Evolutionary conservation across 805 yeast species (phyloP).

Genomic region (Debaryomyces prosopidis): DNA sequence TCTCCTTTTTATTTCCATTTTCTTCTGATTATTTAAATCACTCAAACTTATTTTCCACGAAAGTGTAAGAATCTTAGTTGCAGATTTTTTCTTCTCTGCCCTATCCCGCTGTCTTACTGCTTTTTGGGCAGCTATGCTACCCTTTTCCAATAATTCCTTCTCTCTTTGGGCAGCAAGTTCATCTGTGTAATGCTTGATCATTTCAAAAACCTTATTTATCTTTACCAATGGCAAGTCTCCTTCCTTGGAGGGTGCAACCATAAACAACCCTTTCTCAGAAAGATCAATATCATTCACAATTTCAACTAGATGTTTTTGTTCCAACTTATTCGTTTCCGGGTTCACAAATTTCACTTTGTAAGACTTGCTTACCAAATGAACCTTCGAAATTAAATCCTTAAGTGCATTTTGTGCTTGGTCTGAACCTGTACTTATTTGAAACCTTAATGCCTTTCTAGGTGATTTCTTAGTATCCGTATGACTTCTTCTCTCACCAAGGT

Average conservation of each 20-base stretch:
- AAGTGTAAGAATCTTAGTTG: constrained; percentile 31
- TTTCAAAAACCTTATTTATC: constrained; percentile 23
- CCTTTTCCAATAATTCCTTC: constrained; percentile 30
- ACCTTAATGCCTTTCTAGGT: constrained; percentile 11
- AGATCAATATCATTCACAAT: constrained; percentile 32
- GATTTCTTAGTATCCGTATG: background rate
- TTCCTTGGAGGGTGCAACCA: constrained; percentile 18
- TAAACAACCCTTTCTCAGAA: constrained; percentile 20
- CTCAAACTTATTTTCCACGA: constrained; percentile 40
- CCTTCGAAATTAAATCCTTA: constrained; percentile 21
- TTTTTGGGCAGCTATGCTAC: constrained; percentile 31
- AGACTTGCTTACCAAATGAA: constrained; percentile 15
- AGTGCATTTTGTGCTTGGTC: constrained; percentile 29
- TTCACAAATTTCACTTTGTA: constrained; percentile 28
- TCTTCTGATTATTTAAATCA: constrained; percentile 41
- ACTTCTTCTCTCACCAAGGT: background rate
- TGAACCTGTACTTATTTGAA: constrained; percentile 25
- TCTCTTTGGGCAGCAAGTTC: constrained; percentile 33
- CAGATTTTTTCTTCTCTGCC: constrained; percentile 37
- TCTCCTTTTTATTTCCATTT: constrained; percentile 30
- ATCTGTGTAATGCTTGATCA: constrained; percentile 33
- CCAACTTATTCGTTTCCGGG: constrained; percentile 22
- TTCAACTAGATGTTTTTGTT: constrained; percentile 25
- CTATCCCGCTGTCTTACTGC: constrained; percentile 27
- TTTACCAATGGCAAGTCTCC: constrained; percentile 29